These are phyloP conservation scores for Schizophyllum commune DNA, from an alignment of 1,284 basidiomycete species.

Conservation along the genomic window DNA sequence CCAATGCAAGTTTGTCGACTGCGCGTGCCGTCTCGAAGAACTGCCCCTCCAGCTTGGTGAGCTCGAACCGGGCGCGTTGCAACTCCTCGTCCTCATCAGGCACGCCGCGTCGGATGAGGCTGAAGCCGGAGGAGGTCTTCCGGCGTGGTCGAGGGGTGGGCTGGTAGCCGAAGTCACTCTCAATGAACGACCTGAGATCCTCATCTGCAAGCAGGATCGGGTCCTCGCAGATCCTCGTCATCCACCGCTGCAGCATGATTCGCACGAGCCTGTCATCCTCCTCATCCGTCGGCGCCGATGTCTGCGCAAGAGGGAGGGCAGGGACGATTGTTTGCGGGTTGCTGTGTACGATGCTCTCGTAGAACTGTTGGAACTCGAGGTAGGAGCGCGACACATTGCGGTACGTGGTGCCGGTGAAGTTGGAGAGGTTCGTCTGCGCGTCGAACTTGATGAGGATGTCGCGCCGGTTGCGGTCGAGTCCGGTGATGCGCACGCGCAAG, in stretches of 20 bases:
- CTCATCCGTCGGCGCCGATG: constrained; percentile 90
- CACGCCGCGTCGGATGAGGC: constrained; percentile 60
- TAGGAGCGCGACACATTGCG: constrained; percentile 90
- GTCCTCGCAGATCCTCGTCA: constrained; percentile 84
- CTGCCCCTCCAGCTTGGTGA: constrained; percentile 83
- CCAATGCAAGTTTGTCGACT: constrained; percentile 74
- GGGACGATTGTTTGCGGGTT: constrained; percentile 90
- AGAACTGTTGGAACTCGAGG: constrained; percentile 86
- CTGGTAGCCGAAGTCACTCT: constrained; percentile 92
- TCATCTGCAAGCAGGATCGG: constrained; percentile 81
- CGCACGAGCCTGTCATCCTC: constrained; percentile 92
- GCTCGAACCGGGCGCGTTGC: constrained; percentile 79
- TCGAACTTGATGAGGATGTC: constrained; percentile 90
- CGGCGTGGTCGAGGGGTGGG: constrained; percentile 68
- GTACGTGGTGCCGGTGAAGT: constrained; percentile 84
- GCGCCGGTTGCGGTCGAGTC: constrained; percentile 85
- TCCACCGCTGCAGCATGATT: constrained; percentile 90
- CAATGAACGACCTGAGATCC: constrained; percentile 86
- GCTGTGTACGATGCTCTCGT: constrained; percentile 75
- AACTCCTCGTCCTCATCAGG: constrained; percentile 84
- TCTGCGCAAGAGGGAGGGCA: constrained; percentile 85
- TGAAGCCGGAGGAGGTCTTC: constrained; percentile 62
- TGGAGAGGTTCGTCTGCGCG: constrained; percentile 89
- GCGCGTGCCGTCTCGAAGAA: constrained; percentile 86
- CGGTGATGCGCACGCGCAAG: constrained; percentile 80